Base-by-base conservation (phyloP, 371 early-diverging fungal genomes). In the Chytridium lagenaria region DNA sequence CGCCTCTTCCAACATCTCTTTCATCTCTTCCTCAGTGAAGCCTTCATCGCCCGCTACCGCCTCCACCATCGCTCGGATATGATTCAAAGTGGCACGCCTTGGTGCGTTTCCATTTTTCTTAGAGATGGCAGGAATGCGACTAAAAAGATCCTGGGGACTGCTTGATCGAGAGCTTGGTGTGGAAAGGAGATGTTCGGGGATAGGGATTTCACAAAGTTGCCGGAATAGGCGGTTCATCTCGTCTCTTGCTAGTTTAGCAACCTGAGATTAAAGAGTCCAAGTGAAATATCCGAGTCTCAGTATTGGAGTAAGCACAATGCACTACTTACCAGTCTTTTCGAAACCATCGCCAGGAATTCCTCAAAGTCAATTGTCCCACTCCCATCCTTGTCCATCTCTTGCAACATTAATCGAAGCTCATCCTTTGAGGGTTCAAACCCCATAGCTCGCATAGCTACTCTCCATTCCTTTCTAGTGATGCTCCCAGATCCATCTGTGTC, bases 401-500 rank as follows among this genome's bases (percentile, higher is more conserved):
- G 37, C 57, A 84, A 37, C 80, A 86, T 83, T 33, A 64, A 44
- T 55, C 76, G 78, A 66, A 79, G 63, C 50, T 86, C 86, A 50
- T 84, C 84, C 68, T 79, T 78, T 19, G 69, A 80, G 3, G 84
- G 79, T 70, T 84, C 83, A 70, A 84, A 83, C 7, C 86, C 86
- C 37, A 86, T 70, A 1, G 83, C 82, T 33, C 76, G 57, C 86
- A 86, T 84, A 0, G 83, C 86, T 16, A 84, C 77, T 36, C 80
- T 73, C 78, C 79, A 80, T 69, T 86, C 86, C 73, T 84, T 81
- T 63, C 40, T 77, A 33, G 79, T 80, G 55, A 85, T 85, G 37
- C 75, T 67, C 10, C 81, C 96, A 86, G 95, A 94, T 72, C 92
- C 92, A 84, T 98, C 96, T 85, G 92, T 93, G 85, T 87, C n/a